These are phyloP conservation scores for Conidiobolus incongruus DNA, from an alignment of 371 early-diverging fungal species.

Conservation along the genomic window DNA sequence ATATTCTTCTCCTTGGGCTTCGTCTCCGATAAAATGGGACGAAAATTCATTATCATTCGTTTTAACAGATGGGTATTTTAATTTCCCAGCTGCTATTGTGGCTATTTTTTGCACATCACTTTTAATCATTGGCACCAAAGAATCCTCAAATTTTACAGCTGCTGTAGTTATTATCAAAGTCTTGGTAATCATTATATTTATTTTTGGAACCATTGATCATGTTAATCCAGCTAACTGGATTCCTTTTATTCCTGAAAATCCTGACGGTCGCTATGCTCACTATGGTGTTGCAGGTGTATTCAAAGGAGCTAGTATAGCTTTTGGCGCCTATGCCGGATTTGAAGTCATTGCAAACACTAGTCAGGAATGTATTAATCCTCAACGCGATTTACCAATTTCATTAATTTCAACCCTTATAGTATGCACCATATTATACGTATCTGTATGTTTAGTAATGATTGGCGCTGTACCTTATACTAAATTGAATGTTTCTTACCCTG, in stretches of 20 bases:
- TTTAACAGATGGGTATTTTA: conserved; percentile 27
- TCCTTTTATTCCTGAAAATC: conserved; percentile 56
- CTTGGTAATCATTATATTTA: conserved; percentile 48
- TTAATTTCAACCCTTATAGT: conserved; percentile 52
- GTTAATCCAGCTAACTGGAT: conserved; percentile 41
- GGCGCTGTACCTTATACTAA: conserved; percentile 40
- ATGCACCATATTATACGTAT: conserved; percentile 57
- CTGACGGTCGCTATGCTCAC: no score
- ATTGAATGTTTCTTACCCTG: conserved; percentile 26
- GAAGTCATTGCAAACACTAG: conserved; percentile 75
- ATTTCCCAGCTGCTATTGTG: conserved; percentile 48
- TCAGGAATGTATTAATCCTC: conserved; percentile 62
- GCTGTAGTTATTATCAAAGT: conserved; percentile 48
- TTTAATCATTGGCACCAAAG: conserved; percentile 39
- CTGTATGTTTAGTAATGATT: conserved; percentile 34
- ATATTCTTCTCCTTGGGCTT: conserved; percentile 20
- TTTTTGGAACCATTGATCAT: conserved; percentile 37
- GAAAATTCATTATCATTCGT: conserved; percentile 14
- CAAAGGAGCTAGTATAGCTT: conserved; percentile 48
- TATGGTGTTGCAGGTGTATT: conserved; percentile 49
- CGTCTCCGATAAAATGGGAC: conserved; percentile 27
- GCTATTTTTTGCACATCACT: conserved; percentile 28
- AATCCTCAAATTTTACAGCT: conserved; percentile 46
- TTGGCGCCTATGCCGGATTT: conserved; percentile 78
- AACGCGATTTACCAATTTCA: conserved; percentile 67